Conservation (phyloP, 2,329 filamentous ascomycete genomes). For the Cladosporium halotolerans region DNA sequence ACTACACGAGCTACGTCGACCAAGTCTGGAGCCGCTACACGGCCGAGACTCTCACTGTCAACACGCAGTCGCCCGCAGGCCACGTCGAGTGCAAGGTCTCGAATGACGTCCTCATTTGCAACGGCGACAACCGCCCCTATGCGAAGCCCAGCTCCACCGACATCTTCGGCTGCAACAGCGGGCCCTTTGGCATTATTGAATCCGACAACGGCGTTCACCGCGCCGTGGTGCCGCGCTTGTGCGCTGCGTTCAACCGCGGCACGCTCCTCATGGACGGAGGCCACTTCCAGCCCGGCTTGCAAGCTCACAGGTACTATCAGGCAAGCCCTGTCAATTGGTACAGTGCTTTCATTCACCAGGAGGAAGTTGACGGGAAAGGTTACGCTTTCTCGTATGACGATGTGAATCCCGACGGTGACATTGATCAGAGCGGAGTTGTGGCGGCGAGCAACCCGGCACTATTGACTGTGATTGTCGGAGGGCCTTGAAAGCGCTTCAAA, state of each 20-base stretch:
- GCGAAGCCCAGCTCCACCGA: conserved; percentile 53
- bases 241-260: conserved; percentile 69
- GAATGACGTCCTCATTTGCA: conserved; percentile 37
- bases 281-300: conserved; percentile 39
- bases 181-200: conserved; percentile 49
- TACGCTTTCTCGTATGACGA: conserved; percentile 67
- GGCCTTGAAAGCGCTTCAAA: conserved; percentile 15
- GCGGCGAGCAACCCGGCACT: conserved; percentile 36
- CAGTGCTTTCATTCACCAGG: conserved; percentile 52
- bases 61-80: conserved; percentile 58
- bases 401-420: conserved; percentile 52
- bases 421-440: conserved; percentile 48
- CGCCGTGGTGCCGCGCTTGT: conserved; percentile 65
- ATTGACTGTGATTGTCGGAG: conserved; percentile 45
- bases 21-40: conserved; percentile 47
- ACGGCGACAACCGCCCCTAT: conserved; percentile 43
- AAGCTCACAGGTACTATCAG: conserved; percentile 40
- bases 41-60: conserved; percentile 46
- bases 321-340: conserved; percentile 46
- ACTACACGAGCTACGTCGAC: conserved; percentile 47
- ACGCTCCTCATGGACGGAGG: conserved; percentile 54
- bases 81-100: conserved; percentile 45
- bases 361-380: conserved; percentile 53
- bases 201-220: conserved; percentile 35
- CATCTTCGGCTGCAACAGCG: conserved; percentile 62